Base-by-base conservation (phyloP, 2,329 filamentous ascomycete species). In the Exophiala spinifera region DNA sequence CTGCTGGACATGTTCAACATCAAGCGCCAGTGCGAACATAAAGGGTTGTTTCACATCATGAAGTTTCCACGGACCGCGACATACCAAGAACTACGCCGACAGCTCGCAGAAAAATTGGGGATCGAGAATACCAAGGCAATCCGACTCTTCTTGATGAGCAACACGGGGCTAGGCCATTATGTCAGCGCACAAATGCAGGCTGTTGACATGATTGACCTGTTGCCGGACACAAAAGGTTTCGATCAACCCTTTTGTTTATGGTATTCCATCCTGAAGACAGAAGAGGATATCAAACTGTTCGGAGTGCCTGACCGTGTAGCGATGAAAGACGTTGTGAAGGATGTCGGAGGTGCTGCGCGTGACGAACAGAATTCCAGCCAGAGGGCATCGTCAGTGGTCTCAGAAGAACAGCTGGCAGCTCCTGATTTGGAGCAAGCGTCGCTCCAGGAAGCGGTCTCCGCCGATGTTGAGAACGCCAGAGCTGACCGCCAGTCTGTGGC, bases 1-100 rank as follows among this genome's bases (percentile, higher is more conserved):
- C 62, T 75, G 3, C 73, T 76, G 43, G 72, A 76, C 40, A 49
- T 57, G 66, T 69, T n/a, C 71, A 76, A 55, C 70, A 72, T 62
- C 63, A 75, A 54, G 47, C 57, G 42, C 17, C 60, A 57, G 23
- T 49, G 50, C 11, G 36, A 55, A 25, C 55, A 61, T 23, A 47
- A 55, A 28, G 56, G 55, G 17, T 14, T 37, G 23, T 55, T 43
- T 33, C 47, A 57, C 23, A 34, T 36, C 3, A 33, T 49, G 23
- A 48, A 20, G 15, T 40, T 53, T 14, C 44, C 57, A 10, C 46
- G 21, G 31, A 33, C 28, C 6, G 46, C 54, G 13, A 61, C 58
- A 17, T 58, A 54, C 19, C 40, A 57, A 28, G 59, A 60, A 2
- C 25, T 65, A 17, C 54, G 58, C 42, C 37, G 46, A 10, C 51